These are phyloP conservation scores for Aspergillus sp. DNA, from an alignment of 2,329 filamentous ascomycete genomes.

Conservation along the genomic window DNA sequence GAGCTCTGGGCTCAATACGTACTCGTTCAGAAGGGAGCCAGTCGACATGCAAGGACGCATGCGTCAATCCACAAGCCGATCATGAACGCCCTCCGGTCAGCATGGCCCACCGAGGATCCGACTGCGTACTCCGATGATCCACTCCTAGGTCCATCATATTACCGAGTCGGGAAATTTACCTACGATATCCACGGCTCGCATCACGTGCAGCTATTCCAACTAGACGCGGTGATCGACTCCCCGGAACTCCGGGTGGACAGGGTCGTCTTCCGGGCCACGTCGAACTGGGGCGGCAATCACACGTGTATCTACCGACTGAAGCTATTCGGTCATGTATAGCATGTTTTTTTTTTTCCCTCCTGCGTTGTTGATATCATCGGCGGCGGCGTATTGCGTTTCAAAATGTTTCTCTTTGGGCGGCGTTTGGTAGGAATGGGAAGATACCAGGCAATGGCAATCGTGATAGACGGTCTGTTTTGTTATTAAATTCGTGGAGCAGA, in stretches of 20 bases:
- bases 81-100: constrained; percentile 32
- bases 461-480: not conserved
- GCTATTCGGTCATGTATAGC: constrained; percentile 42
- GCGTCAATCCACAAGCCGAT: constrained; percentile 32
- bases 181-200: constrained; percentile 40
- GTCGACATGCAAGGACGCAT: not conserved
- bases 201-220: constrained; percentile 41
- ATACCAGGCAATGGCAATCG: not conserved
- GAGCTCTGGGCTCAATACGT: constrained; percentile 67
- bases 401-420: not conserved
- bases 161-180: constrained; percentile 42
- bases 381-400: not conserved
- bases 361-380: not conserved
- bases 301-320: constrained; percentile 51
- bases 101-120: constrained; percentile 33
- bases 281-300: constrained; percentile 47
- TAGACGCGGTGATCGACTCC: constrained; percentile 42
- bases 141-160: constrained; percentile 39
- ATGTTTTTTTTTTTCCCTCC: not conserved
- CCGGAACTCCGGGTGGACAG: constrained; percentile 38
- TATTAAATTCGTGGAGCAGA: too few species aligned
- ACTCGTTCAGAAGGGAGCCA: constrained; percentile 1
- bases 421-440: not conserved
- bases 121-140: constrained; percentile 38
- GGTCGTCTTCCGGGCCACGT: constrained; percentile 45